Evolutionary conservation across 371 early-diverging fungal genomes (phyloP).

Genomic region (Mucor velutinosus): DNA sequence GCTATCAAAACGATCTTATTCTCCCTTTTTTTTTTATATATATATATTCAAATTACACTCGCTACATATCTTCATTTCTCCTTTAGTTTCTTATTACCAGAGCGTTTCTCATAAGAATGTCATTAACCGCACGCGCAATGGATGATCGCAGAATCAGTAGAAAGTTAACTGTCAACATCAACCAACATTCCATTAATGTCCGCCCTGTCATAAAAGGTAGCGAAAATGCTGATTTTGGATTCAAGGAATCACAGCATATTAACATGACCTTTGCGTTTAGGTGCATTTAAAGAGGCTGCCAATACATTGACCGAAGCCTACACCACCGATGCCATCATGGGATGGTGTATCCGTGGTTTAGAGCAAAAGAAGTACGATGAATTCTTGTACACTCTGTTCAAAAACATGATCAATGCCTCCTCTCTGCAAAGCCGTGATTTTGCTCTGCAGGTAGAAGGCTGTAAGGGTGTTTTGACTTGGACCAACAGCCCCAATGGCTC

Average conservation of each 20-base stretch:
- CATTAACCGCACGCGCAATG: background rate
- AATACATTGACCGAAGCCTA: constrained; percentile 47
- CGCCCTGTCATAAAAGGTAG: constrained; percentile 50
- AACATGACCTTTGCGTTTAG: constrained; percentile 12
- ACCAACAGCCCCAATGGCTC: constrained; percentile 31
- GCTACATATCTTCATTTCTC: background rate
- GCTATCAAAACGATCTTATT: background rate
- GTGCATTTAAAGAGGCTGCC: constrained; percentile 51
- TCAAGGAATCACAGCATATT: background rate
- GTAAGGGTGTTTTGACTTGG: constrained; percentile 50
- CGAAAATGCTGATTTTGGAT: background rate
- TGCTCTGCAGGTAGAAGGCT: constrained; percentile 49
- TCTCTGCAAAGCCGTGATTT: constrained; percentile 42
- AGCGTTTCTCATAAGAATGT: background rate
- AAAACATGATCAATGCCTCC: constrained; percentile 36
- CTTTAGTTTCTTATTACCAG: background rate
- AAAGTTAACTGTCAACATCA: constrained; percentile 40
- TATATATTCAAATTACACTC: background rate
- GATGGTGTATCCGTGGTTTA: constrained; percentile 34
- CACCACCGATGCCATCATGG: constrained; percentile 24
- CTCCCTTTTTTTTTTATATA: constrained; percentile 15
- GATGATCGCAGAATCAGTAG: constrained; percentile 32
- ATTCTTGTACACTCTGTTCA: constrained; percentile 38
- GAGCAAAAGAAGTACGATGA: constrained; percentile 28
- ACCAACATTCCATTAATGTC: constrained; percentile 33